Base-by-base conservation (phyloP, 2,329 filamentous ascomycete genomes). In the Ceratocystiopsis minuta region DNA sequence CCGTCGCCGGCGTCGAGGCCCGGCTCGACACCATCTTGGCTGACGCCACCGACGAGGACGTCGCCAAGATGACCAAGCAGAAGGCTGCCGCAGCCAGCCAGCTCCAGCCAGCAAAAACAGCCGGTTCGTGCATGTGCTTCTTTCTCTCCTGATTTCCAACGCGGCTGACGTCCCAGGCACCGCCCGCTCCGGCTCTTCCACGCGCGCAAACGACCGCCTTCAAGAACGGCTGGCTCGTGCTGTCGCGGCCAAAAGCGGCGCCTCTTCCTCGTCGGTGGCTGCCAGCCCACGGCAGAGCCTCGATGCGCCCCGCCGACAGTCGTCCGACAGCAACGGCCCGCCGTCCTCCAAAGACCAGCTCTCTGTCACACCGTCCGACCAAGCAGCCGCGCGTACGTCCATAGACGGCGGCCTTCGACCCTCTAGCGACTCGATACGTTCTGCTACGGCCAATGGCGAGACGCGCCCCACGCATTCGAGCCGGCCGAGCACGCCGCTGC, bases 1-100 rank as follows among this genome's bases (percentile, higher is more conserved):
- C 88, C 48, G 85, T 96, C 46, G 86, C 87, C 42, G 87, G 87
- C 46, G 81, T 98, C 44, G 90, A 98, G 63, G 92, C 87, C 45
- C 78, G 83, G 36, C 72, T 98, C 45, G 90, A 98, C 58, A 87
- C 75, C 39, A 93, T 98, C 45, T 70, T 98, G 46, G 77, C 85
- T 42, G 87, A 95, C 50, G 77, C 24, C 24, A 28, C 83, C 43
- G 75, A 79, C 36, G 72, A 73, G 38, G 58, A 28, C 11, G 24
- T 28, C 6, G 24, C 24, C 24, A 28, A 28, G 24, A n/a, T 59
- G 10, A 43, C 39, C 17, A 51, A 49, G 41, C 38, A 20, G 38
- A 39, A 28, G 13, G 13, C 43, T 28, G 24, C 24, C 11, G 24
- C 24, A 28, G 24, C 24, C 24, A 28, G 6, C 18, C 47, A 20